Evolutionary conservation across 139 green algal species (phyloP).

Genomic region (Chlorella sp.): DNA sequence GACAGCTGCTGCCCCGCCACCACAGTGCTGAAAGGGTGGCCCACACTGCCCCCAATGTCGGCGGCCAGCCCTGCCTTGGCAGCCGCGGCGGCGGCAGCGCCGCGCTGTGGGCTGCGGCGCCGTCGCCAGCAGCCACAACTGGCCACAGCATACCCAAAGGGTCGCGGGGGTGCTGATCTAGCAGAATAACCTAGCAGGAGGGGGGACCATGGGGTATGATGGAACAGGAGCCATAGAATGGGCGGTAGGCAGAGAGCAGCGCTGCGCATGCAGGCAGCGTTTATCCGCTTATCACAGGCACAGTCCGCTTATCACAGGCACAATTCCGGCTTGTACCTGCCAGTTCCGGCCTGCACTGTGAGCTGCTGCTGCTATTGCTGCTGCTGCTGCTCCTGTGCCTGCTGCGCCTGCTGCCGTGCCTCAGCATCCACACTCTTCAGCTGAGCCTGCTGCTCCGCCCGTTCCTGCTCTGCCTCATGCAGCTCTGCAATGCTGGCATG

Average conservation of each 20-base stretch:
- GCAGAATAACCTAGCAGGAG: conserved; percentile 39
- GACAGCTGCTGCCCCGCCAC: no score
- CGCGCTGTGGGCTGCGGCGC: background rate
- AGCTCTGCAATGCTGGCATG: background rate
- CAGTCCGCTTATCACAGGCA: no score
- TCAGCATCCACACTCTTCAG: background rate
- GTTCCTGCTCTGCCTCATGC: background rate
- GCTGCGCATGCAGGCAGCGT: no score
- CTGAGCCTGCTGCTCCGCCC: background rate
- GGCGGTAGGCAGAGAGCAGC: no score
- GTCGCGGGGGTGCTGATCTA: conserved; percentile 26
- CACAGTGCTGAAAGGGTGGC: no score
- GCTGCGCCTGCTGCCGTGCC: background rate
- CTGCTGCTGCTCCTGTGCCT: background rate
- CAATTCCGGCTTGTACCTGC: background rate
- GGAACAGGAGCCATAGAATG: background rate
- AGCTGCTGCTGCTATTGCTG: background rate
- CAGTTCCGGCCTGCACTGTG: background rate
- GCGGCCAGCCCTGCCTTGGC: no score
- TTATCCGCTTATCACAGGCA: no score
- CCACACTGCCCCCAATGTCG: background rate
- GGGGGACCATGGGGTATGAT: no score
- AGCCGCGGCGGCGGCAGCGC: background rate
- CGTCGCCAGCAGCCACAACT: conserved; percentile 6
- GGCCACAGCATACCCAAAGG: conserved; percentile 37